Evolutionary conservation across 495 filamentous ascomycete species (phyloP), one percentile per base, ranked within the genome.

Genomic region (Tuber aestivum): DNA sequence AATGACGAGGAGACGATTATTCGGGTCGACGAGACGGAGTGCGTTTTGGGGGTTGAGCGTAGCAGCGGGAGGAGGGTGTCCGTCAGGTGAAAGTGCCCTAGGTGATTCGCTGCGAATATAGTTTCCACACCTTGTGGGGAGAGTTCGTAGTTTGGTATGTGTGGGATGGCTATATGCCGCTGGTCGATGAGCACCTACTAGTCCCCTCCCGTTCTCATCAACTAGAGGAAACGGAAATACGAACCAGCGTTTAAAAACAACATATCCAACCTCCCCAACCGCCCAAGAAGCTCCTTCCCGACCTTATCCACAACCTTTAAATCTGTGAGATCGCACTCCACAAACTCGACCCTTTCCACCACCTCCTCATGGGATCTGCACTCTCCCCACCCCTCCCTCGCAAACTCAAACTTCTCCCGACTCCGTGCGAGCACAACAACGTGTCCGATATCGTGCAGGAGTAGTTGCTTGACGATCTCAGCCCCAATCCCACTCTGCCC

Each of bases 181-280:
- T 41, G 76, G 9, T 12, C n/a, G 41, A 35, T 41, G 32, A 65
- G 56, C 56, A 35, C 56, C 56, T 23, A 65, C 41, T 3, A 45
- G 41, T 48, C 37, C 41, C 41, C 32, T 69, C 16, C 16, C 6
- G 20, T 41, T 21, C 12, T 27, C 18, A 18, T n/a, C 12, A 20
- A 20, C 20, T 41, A 56, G 32, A 20, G 6, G 7, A 40, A 41
- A 6, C 8, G 42, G 45, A n/a, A 12, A 12, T 20, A 72, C 75
- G 27, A 76, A 84, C 84, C 85, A 45, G 85, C 85, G 74, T 85
- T 86, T 68, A 84, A 82, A 74, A 86, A 79, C 44, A 87, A 69
- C 37, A 86, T 85, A 68, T 87, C 83, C 4, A 86, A 70, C 18
- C 82, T 70, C 71, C 32, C 27, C 9, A 79, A 72, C 21, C 35